These are phyloP conservation scores for Begonia peltatifolia DNA, from an alignment of 306 rosid genomes.

Conservation along the genomic window DNA sequence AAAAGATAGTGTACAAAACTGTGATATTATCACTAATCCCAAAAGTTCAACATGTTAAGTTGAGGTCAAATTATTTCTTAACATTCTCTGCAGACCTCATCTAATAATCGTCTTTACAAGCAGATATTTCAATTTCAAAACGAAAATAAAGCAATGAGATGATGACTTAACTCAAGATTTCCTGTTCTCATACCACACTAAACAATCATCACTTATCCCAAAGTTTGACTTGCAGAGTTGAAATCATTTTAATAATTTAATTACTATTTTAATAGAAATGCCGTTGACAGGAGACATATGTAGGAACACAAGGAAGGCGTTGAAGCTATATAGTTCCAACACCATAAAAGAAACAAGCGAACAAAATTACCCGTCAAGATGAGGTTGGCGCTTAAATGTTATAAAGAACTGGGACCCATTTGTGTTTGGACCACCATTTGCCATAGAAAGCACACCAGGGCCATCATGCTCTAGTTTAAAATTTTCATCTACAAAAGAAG, in stretches of 20 bases:
- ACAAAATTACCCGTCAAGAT: conserved; percentile 70
- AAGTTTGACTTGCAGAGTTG: too few relatives aligned
- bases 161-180: too few relatives aligned
- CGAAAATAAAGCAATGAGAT: too few relatives aligned
- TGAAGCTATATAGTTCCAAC: conserved; percentile 2
- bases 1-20: not conserved
- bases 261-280: too few relatives aligned
- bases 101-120: too few relatives aligned
- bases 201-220: too few relatives aligned
- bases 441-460: conserved; percentile 91
- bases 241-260: too few relatives aligned
- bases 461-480: conserved; percentile 67
- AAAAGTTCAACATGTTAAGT: too few relatives aligned
- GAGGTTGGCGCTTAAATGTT: conserved; percentile 72
- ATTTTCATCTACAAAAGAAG: conserved; percentile 63
- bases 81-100: too few relatives aligned
- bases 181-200: too few relatives aligned
- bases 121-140: too few relatives aligned
- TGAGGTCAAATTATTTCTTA: too few relatives aligned
- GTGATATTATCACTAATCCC: conserved; percentile 2
- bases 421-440: conserved; percentile 88
- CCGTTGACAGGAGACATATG: not conserved
- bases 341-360: conserved; percentile 9
- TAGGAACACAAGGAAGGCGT: not conserved
- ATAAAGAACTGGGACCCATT: conserved; percentile 97